Evolutionary conservation across 352 stramenopile genomes (phyloP), one percentile per base, ranked within the genome.

Genomic region (Blastocystis sp.): DNA sequence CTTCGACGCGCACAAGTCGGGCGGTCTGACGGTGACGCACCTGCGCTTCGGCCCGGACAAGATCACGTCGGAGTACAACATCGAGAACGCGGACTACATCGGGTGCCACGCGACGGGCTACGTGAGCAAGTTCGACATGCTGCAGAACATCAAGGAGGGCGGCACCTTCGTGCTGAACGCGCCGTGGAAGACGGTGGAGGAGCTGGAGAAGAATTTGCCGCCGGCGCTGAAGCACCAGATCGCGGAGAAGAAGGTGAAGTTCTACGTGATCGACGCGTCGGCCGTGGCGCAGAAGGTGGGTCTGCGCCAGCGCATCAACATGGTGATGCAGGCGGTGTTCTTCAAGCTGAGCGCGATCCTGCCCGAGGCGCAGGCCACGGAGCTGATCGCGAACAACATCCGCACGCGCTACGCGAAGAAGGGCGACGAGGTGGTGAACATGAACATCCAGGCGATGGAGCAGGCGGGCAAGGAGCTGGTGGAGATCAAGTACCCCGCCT

Each of bases 61-160:
- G 2, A 89, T 90, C 59, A 80, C 88, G 2, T 76, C 80, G n/a
- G 88, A 90, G 62, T 80, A 90, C 81, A 77, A 78, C 59, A 66
- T 90, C 10, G 62, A 71, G 56, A 89, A 89, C 64, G 91, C 90
- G 53, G 89, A 91, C 28, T 92, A 92, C 60, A 89, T 93, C 11
- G 91, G 90, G 43, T 92, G 91, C 76, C 91, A 93, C 89, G 91
- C 92, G 62, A 90, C 92, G 76, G 90, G 84, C 17, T 93, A 92
- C 62, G 91, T 90, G 10, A 90, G 90, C 88, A 93, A 93, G 84
- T 93, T 91, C 89, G 90, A 93, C 80, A 91, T 93, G 53, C 88
- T 92, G 48, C 89, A 82, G 70, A 91, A 91, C 53, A 87, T 90
- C 7, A 92, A 90, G 48, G 79, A 81, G 64, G 89, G 90, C n/a